Evolutionary conservation across 1,284 basidiomycete genomes (phyloP).

Genomic region (Ustilago esculenta): DNA sequence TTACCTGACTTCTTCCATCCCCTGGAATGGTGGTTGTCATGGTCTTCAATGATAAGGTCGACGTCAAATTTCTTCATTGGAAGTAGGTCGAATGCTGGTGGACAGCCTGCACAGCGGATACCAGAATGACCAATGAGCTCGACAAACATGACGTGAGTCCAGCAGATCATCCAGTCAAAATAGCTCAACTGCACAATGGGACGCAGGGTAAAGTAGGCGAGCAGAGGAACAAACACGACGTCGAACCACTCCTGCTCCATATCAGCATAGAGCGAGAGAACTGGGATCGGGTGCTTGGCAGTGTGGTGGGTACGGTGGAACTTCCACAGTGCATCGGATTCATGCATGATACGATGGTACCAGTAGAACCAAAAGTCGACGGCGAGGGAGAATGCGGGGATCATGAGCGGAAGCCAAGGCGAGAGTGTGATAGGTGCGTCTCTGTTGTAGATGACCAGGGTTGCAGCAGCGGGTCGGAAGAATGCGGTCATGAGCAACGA

Average conservation of each 20-base stretch:
- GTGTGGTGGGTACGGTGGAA: constrained; percentile 52
- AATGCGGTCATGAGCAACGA: constrained; percentile 39
- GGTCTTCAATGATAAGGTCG: constrained; percentile 65
- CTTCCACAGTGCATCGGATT: constrained; percentile 51
- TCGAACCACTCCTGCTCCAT: constrained; percentile 58
- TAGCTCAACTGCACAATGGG: constrained; percentile 32
- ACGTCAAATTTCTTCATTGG: constrained; percentile 44
- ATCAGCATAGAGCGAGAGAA: constrained; percentile 54
- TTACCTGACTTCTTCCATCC: constrained; percentile 55
- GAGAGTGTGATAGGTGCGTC: constrained; percentile 31
- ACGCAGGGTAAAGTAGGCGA: constrained; percentile 34
- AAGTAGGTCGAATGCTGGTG: constrained; percentile 34
- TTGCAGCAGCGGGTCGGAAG: constrained; percentile 45
- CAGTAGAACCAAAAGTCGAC: constrained; percentile 62
- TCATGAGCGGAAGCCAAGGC: constrained; percentile 48
- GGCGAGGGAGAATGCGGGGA: constrained; percentile 42
- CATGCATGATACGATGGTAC: constrained; percentile 62
- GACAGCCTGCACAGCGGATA: constrained; percentile 46
- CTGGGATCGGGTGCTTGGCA: constrained; percentile 56
- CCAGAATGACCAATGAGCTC: constrained; percentile 61
- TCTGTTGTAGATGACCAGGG: constrained; percentile 52
- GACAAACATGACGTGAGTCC: constrained; percentile 47
- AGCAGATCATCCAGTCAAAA: constrained; percentile 47
- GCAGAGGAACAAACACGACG: constrained; percentile 46
- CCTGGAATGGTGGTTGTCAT: constrained; percentile 62